Evolutionary conservation across 2,329 filamentous ascomycete species (phyloP), one percentile per base, ranked within the genome.

Genomic region (Chrysosporium keratinophilum): DNA sequence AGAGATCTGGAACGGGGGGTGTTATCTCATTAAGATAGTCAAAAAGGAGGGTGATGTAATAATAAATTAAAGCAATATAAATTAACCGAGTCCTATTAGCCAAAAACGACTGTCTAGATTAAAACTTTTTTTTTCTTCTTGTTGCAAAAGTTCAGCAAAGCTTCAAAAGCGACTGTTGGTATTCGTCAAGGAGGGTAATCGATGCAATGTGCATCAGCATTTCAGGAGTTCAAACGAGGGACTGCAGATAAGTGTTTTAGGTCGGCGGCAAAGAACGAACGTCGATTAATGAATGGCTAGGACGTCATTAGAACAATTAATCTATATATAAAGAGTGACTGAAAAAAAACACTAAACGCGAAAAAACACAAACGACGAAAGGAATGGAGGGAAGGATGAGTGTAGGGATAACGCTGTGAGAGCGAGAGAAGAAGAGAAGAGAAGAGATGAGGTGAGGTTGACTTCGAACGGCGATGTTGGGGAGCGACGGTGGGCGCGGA

Each of bases 1-100:
- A 45, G 50, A 46, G 55, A 57, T 40, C 46, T 65, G 64, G 64
- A 66, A 59, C 61, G 59, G 54, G 28, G 48, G 56, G 40, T 50
- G 56, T 54, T 50, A 53, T 55, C 47, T 53, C 51, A 57, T 52
- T 58, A 56, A 54, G 66, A 61, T 62, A 47, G 56, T 56, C 56
- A 40, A 42, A 57, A 52, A 50, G 40, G 33, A 48, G 50, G 41
- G 50, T 49, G 37, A 44, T 42, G 5, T 54, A 35, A 53, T 44
- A 23, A 44, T 20, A 50, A 55, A 49, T 42, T 51, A 56, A 45
- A 53, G 45, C 46, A 45, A 55, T 43, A 55, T 49, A 35, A 52
- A 53, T 42, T 53, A 54, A 52, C 23, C 34, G 43, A 28, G 33
- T 50, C 31, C 42, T 48, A 50, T 44, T 39, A 44, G 31, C 50